Evolutionary conservation across 2,329 filamentous ascomycete genomes (phyloP).

Genomic region (Helminthosporium solani): DNA sequence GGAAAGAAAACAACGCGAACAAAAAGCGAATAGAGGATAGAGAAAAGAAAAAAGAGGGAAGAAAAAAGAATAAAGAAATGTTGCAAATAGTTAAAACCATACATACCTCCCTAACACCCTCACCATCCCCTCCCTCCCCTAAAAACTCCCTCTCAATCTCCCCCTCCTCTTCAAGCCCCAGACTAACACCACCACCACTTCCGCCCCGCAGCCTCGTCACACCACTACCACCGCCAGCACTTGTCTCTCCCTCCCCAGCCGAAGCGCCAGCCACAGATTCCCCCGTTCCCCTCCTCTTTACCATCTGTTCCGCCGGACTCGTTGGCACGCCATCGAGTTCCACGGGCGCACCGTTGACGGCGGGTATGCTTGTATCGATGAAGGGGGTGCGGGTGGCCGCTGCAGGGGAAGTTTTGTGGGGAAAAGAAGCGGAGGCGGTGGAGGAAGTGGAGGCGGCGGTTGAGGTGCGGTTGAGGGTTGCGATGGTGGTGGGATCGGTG

Average conservation of each 20-base stretch:
- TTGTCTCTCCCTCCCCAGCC: too few relatives aligned
- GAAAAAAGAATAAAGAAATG: background rate
- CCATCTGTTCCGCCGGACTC: constrained; percentile 19
- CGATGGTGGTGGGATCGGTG: constrained; percentile 9
- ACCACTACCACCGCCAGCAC: background rate
- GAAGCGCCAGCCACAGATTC: constrained; percentile 5
- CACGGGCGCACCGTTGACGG: constrained; percentile 47
- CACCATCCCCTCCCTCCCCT: constrained; percentile 20
- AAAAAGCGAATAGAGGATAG: too few relatives aligned
- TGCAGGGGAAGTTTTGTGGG: constrained; percentile 27
- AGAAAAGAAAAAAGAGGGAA: too few relatives aligned
- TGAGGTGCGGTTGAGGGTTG: too few relatives aligned
- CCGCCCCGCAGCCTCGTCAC: background rate
- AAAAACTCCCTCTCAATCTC: constrained; percentile 34
- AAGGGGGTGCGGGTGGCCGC: constrained; percentile 30
- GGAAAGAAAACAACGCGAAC: too few relatives aligned
- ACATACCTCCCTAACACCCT: constrained; percentile 28
- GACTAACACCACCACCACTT: constrained; percentile 14
- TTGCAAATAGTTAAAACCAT: background rate
- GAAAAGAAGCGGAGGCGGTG: constrained; percentile 25
- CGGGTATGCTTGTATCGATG: constrained; percentile 41
- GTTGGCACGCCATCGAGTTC: constrained; percentile 45
- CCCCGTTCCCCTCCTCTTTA: constrained; percentile 19
- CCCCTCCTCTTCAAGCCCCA: constrained; percentile 26
- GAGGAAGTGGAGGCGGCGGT: constrained; percentile 18